Evolutionary conservation across 2,329 filamentous ascomycete genomes (phyloP).

Genomic region (Diaporthe helianthi): DNA sequence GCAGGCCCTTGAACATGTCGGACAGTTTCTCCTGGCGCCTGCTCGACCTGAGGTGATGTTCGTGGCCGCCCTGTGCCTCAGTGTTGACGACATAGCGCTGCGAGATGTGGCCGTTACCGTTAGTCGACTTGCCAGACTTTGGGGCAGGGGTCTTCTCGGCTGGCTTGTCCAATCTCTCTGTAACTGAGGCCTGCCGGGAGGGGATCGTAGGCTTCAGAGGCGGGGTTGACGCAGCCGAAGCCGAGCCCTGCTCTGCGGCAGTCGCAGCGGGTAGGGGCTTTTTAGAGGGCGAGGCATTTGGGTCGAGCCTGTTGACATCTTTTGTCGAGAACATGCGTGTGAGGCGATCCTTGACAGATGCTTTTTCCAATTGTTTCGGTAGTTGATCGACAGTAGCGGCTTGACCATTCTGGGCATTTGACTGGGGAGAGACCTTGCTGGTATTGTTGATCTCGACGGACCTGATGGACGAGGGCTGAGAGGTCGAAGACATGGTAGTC

Average conservation of each 20-base stretch:
- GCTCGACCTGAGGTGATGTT: constrained; percentile 87
- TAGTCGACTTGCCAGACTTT: constrained; percentile 47
- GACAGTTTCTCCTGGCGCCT: constrained; percentile 94
- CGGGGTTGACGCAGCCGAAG: constrained; percentile 41
- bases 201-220: constrained; percentile 38
- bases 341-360: constrained; percentile 69
- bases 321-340: constrained; percentile 71
- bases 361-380: constrained; percentile 57
- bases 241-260: constrained; percentile 37
- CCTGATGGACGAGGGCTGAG: constrained; percentile 57
- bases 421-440: constrained; percentile 49
- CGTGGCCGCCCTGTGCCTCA: constrained; percentile 73
- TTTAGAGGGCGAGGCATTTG: constrained; percentile 29
- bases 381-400: constrained; percentile 42
- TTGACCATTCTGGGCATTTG: constrained; percentile 49
- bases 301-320: constrained; percentile 50
- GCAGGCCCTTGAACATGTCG: constrained; percentile 86
- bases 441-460: constrained; percentile 54
- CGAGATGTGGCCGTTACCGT: constrained; percentile 40
- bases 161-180: constrained; percentile 45
- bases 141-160: constrained; percentile 43
- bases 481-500: constrained; percentile 53
- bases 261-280: constrained; percentile 29
- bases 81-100: constrained; percentile 60
- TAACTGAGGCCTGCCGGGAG: constrained; percentile 53